Conservation (phyloP, 257 asterid genomes). For the Solanum etuberosum region DNA sequence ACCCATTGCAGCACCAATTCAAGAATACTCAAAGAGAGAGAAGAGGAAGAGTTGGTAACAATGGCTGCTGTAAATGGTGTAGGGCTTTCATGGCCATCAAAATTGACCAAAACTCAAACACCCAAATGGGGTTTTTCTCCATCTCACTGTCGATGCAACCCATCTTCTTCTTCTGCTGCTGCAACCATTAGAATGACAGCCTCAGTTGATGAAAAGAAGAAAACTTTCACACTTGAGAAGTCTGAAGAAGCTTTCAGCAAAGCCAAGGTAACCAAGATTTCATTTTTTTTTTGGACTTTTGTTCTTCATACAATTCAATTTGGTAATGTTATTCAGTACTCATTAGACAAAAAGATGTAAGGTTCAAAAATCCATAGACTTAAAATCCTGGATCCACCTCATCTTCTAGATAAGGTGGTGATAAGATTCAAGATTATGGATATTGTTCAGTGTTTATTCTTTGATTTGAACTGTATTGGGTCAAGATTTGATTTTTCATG, state of each 20-base stretch:
- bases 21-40: not conserved
- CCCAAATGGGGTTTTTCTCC: not conserved
- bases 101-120: not conserved
- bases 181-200: slow-evolving; percentile 51
- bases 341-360: not conserved
- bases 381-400: not conserved
- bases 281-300: not conserved
- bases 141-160: not conserved
- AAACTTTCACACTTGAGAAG: slow-evolving; percentile 62
- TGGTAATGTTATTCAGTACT: not conserved
- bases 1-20: not conserved
- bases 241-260: slow-evolving; percentile 91
- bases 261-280: slow-evolving; percentile 60
- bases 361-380: not conserved
- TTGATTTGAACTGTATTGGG: not conserved
- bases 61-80: slow-evolving; percentile 11
- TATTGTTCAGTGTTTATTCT: not conserved
- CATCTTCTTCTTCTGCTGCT: slow-evolving; percentile 7
- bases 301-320: not conserved
- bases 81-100: slow-evolving; percentile 10
- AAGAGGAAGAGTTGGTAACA: not conserved
- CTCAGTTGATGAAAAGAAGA: slow-evolving; percentile 64
- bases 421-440: not conserved
- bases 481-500: not conserved
- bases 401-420: not conserved